Percentiles rank a stretch among this genome's conserved stretches.
These are phyloP conservation scores for Zea mays DNA, from an alignment of 176 grass and related monocot species.

Conservation along the genomic window Zm-B73-REFERENCE-NAM-5.0 NC_050096.1:269871501-269872000, in stretches of 20 bases:
- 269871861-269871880: neutral
- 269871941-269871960: neutral
- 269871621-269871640: neutral
- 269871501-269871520: neutral
- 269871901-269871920: constrained; percentile 4
- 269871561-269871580: neutral
- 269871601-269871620: neutral
- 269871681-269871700: constrained; percentile 5
- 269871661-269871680: constrained; percentile 22
- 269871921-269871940: neutral
- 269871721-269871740: neutral
- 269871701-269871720: neutral
- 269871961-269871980: constrained; percentile 22
- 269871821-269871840: constrained; percentile 27
- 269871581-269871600: neutral
- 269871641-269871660: constrained; percentile 13
- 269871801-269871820: constrained; percentile 20
- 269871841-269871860: neutral
- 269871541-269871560: neutral
- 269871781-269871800: neutral
- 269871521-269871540: neutral
- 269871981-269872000: neutral
- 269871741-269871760: neutral
- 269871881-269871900: neutral
- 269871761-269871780: constrained; percentile 1